These are phyloP conservation scores for Lepiota venenata DNA, from an alignment of 768 basidiomycete genomes.

Conservation along the genomic window DNA sequence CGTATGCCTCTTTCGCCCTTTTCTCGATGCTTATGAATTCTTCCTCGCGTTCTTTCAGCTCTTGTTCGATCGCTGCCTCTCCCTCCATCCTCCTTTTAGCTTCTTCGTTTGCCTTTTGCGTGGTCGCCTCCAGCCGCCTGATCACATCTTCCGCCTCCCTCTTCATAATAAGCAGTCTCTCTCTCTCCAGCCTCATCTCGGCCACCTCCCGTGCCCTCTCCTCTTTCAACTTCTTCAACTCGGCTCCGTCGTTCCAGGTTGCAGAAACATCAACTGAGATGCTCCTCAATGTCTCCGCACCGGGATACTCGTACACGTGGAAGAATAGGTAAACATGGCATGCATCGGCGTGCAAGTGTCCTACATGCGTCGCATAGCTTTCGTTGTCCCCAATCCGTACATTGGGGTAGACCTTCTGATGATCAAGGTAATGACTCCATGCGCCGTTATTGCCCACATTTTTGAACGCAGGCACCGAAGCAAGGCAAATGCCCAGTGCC, in stretches of 20 bases:
- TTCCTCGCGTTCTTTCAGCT: not conserved
- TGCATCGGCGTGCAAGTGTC: not conserved
- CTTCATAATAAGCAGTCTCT: constrained; percentile 3
- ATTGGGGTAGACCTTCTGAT: constrained; percentile 6
- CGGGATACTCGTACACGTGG: constrained; percentile 11
- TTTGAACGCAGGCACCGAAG: constrained; percentile 6
- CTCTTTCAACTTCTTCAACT: constrained; percentile 1
- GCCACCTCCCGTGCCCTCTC: not conserved
- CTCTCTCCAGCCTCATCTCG: constrained; percentile 4
- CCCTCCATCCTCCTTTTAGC: not conserved
- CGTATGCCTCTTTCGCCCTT: constrained; percentile 1
- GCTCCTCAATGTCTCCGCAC: constrained; percentile 5
- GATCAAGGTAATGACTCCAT: constrained; percentile 9
- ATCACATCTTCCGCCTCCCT: constrained; percentile 4
- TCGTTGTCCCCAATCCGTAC: not conserved
- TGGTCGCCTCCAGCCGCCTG: constrained; percentile 1
- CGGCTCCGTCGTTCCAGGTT: constrained; percentile 4
- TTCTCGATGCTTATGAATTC: constrained; percentile 1
- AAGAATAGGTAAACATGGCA: constrained; percentile 6
- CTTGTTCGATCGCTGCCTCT: not conserved
- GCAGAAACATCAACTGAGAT: constrained; percentile 8
- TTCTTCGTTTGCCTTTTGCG: not conserved
- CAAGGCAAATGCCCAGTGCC: constrained; percentile 4
- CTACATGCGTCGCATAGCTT: not conserved
- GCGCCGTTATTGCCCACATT: not conserved